Percentiles rank a stretch among this genome's conserved stretches.
These are phyloP conservation scores for Conringia planisiliqua DNA, from an alignment of 345 rosid genomes.

Conservation along the genomic window DNA sequence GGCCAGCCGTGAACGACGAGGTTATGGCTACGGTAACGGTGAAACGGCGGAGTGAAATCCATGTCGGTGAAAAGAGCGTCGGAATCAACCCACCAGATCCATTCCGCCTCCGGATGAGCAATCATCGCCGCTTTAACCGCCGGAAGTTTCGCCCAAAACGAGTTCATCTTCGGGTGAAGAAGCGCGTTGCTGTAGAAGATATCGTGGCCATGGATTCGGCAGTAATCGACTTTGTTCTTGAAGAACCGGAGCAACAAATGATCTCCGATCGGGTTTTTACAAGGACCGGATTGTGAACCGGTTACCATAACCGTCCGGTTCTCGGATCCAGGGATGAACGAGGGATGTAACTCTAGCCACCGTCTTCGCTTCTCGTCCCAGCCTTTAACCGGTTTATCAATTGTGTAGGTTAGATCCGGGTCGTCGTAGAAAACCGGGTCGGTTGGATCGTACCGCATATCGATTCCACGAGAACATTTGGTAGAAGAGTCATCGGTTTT, in stretches of 20 bases:
- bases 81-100: conserved; percentile 99
- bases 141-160: conserved; percentile 87
- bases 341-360: conserved; percentile 74
- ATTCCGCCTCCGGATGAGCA: conserved; percentile 96
- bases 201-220: conserved; percentile 78
- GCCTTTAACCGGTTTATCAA: conserved; percentile 52
- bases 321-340: conserved; percentile 53
- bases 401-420: conserved; percentile 54
- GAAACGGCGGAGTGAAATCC: conserved; percentile 76
- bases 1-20: conserved; percentile 95
- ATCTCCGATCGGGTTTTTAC: conserved; percentile 86
- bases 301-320: conserved; percentile 72
- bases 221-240: conserved; percentile 92
- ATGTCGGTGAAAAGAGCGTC: conserved; percentile 92
- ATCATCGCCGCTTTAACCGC: conserved; percentile 77
- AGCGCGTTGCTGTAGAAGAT: conserved; percentile 81
- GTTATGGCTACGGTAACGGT: conserved; percentile 60
- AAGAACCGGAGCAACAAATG: conserved; percentile 74
- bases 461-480: conserved; percentile 28
- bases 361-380: conserved; percentile 81
- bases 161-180: conserved; percentile 68
- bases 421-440: conserved; percentile 74
- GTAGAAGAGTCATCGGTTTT: conserved; percentile 6
- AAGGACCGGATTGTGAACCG: conserved; percentile 81
- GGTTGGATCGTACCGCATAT: conserved; percentile 50